A percentile compares a stretch with the other conserved stretches of the same genome.
Conservation (phyloP, 768 basidiomycete species). For the Glaciozyma martinii region DNA sequence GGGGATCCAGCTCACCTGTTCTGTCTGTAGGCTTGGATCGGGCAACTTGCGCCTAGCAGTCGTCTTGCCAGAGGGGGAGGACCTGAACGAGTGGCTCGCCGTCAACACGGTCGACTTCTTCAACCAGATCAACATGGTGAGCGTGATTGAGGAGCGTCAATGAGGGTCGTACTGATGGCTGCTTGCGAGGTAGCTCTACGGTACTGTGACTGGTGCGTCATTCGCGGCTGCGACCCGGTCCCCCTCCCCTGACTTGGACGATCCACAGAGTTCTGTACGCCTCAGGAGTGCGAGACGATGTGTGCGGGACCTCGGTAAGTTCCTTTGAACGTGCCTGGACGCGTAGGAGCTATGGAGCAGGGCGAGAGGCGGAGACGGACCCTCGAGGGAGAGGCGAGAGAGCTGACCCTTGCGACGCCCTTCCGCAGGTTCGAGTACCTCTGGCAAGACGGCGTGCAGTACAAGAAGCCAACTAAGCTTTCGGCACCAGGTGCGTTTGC, state of each 20-base stretch:
- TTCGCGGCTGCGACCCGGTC: too few relatives aligned
- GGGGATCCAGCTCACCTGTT: background rate
- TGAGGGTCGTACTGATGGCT: background rate
- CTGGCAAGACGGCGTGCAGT: slow-evolving; percentile 83
- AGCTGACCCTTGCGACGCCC: too few relatives aligned
- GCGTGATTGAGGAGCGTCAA: too few relatives aligned
- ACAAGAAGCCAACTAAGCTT: slow-evolving; percentile 85
- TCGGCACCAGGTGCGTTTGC: slow-evolving; percentile 52
- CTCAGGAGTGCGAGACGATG: slow-evolving; percentile 90
- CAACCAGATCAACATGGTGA: slow-evolving; percentile 91
- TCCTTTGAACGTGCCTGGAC: background rate
- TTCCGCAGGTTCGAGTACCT: slow-evolving; percentile 73
- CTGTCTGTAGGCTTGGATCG: slow-evolving; percentile 54
- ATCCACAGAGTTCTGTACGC: slow-evolving; percentile 85
- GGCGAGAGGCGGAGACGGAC: too few relatives aligned
- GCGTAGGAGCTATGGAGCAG: too few relatives aligned
- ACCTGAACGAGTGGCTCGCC: slow-evolving; percentile 97
- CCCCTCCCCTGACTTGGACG: background rate
- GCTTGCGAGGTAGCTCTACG: background rate
- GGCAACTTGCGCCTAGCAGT: slow-evolving; percentile 90
- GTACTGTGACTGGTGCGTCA: background rate
- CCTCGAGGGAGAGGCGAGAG: too few relatives aligned
- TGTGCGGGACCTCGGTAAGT: slow-evolving; percentile 79
- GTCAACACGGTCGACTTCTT: slow-evolving; percentile 99
- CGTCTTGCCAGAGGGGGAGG: slow-evolving; percentile 90